Evolutionary conservation across 148 eudicot genomes (phyloP).

Genomic region (Polygonum maritimum): DNA sequence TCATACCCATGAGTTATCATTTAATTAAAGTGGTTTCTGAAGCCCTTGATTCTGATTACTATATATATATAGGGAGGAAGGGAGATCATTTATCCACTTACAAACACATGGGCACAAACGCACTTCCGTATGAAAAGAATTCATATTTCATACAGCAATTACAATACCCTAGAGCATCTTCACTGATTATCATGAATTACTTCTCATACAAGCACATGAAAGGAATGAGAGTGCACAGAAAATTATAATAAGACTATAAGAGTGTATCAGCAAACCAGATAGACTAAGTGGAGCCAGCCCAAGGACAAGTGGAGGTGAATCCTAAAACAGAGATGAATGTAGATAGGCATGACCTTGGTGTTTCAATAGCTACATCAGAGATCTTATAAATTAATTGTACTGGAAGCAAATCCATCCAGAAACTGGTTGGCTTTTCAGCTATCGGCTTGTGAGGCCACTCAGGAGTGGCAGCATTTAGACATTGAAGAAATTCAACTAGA

Average conservation of each 20-base stretch:
- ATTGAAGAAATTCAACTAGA: not conserved
- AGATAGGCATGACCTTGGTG: not conserved
- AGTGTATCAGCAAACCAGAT: not conserved
- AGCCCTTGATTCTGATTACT: not conserved
- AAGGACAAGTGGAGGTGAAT: not conserved
- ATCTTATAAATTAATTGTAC: not conserved
- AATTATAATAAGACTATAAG: not conserved
- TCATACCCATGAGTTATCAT: not conserved
- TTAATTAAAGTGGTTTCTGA: not conserved
- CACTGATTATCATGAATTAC: not conserved
- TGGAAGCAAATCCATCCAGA: not conserved
- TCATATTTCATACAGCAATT: not conserved
- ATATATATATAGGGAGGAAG: not conserved
- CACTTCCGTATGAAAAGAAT: not conserved
- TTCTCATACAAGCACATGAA: not conserved
- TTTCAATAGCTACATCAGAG: not conserved
- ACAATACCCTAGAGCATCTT: not conserved
- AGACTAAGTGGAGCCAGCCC: not conserved
- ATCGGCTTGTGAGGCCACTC: not conserved
- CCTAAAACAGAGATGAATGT: not conserved
- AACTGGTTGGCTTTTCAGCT: not conserved
- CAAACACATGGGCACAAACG: not conserved
- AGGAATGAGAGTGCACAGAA: not conserved
- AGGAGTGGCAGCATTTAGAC: not conserved
- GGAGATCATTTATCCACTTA: not conserved